Base-by-base conservation (phyloP, 1,139 yeast genomes). In the Hansenula lynferdii region DNA sequence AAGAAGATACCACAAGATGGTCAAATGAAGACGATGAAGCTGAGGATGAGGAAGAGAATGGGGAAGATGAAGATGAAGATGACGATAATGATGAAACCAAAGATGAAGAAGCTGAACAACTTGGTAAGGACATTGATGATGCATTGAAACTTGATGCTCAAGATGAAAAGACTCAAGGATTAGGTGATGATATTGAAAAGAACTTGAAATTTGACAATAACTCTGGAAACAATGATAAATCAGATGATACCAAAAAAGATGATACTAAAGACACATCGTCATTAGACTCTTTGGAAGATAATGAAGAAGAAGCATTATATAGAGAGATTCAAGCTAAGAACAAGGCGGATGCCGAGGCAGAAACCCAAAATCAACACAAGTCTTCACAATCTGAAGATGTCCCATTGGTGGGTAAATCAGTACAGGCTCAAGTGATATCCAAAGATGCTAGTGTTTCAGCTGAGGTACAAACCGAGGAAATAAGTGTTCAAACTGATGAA, bases 401-500 rank as follows among this genome's bases (percentile, higher is more conserved):
- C 15, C 16, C 22, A 33, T 9, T 17, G 16, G 21, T 35, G 16
- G 40, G 37, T 19, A 34, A 35, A 6, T 19, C 37, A 11, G 26
- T 31, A 2, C 43, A 42, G 15, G 22, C 34, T 3, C 34, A 35
- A 16, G 29, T 37, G 3, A 36, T 31, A 11, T 33, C 39, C 8
- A 29, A 35, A 25, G 41, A 43, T 21, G 33, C 38, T 25, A 32
- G 36, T 6, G 37, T 41, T 5, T 44, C 48, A 18, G 48, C 48
- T 6, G 42, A 27, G 8, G 20, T 36, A 4, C 27, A 32, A 18
- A 7, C 8, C 7, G n/a, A 21, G 12, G 39, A 39, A 6, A 18
- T 14, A 7, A 33, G 37, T 6, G 37, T 47, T n/a, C 63, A 58
- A 44, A 59, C 66, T 4, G 59, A 51, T 5, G 43, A 49, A 4